Evolutionary conservation across 352 stramenopile genomes (phyloP), one percentile per base, ranked within the genome.

Genomic region (Pelagophyceae sp.): DNA sequence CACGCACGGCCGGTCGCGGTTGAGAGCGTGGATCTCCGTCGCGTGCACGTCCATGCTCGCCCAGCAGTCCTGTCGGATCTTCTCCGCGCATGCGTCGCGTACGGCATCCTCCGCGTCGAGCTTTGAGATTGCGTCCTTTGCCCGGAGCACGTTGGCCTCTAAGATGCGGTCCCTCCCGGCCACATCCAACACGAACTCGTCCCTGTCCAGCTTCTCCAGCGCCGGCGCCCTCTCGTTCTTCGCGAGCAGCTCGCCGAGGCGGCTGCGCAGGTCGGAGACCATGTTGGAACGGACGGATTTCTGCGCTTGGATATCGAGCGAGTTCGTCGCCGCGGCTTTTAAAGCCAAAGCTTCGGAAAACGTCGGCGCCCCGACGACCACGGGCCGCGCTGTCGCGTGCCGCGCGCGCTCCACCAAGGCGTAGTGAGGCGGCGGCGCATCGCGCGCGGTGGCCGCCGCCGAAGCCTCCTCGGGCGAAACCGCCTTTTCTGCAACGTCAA

Each of bases 11-110:
- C 0, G 6, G 32, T 40, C 0, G 45, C 37, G n/a, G 50, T 31
- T 3, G 27, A 95, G 81, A 0, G 86, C 87, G 0, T 82, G 87
- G 11, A 95, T 72, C 35, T 87, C 84, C 1, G 87, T 84, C 0
- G 85, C 88, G 27, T 90, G 86, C 11, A 89, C 83, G 29, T 89
- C 88, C 37, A 91, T 87, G 20, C 83, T 82, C 79, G 96, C 91
- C 91, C 91, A 97, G 77, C 93, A 96, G 80, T 96, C 91, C n/a
- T 75, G 76, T 82, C 90, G 91, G 87, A 97, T 95, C 38, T 91
- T 86, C 64, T 91, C 85, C 1, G 87, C 86, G 0, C 95, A 83
- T 64, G 95, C 86, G 33, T 84, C 86, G 81, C 91, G 90, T 32
- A 89, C 86, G 1, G 87, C 84, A 31, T 95, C 80, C 38, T 95